Base-by-base conservation (phyloP, 139 green algal species). In the Chlorella sorokiniana region DNA sequence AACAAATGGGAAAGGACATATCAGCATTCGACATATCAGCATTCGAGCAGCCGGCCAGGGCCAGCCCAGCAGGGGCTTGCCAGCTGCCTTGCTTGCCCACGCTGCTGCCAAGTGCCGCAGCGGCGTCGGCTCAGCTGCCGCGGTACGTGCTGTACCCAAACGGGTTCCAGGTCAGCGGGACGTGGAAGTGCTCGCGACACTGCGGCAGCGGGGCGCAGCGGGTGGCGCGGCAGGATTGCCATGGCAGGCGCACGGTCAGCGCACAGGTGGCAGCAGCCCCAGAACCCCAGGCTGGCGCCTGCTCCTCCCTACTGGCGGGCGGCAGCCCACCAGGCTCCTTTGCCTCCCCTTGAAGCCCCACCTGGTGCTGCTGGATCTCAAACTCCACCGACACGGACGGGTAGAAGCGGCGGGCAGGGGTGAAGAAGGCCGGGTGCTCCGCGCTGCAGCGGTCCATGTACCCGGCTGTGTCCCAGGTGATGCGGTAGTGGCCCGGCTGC, bases 141-240 rank as follows among this genome's bases (percentile, higher is more conserved):
- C 95, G 81, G 87, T 98, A 98, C 3, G 95, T 98, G 48, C 83
- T 93, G 89, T 97, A 98, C n/a, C 94, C 95, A 82, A 94, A 99
- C 3, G 95, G 95, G 56, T 88, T 94, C 81, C 97, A 94, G 48
- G 97, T 95, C 69, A 98, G 81, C 35, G 95, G 95, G n/a, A 99
- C 92, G 84, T 98, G 95, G 80, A 97, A 98, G 86, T 98, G 95
- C 84, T 97, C 63, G 62, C 44, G 41, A 45, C 6, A 5, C 70
- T 42, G 70, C 48, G 27, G 23, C 70, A 45, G 70, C 41, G 42
- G 8, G 18, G 35, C 18, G 31, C 65, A 72, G 65, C 16, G 22
- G 1, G 31, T 44, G n/a, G 65, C 35, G 31, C 35, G 16, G 65
- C 29, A 72, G 35, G 14, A 44, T 18, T 20, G 62, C 62, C 29